Base-by-base conservation (phyloP, 1,284 basidiomycete species). In the Leccinum subrobustum region DNA sequence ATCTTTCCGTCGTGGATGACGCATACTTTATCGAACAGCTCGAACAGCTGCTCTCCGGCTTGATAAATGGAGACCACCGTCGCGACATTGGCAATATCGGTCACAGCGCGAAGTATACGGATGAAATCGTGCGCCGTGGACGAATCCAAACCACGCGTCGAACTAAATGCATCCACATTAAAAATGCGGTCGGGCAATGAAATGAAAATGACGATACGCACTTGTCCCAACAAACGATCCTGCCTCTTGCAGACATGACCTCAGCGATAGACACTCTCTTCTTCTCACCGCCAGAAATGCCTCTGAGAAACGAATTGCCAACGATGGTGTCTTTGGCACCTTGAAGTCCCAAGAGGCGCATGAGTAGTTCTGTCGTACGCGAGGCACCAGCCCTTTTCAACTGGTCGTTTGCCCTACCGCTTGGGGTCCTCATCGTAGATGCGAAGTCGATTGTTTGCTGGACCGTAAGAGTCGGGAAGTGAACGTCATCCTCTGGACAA, bases 251-350 rank as follows among this genome's bases (percentile, higher is more conserved):
- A 0, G 78, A 75, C 64, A 85, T 69, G 44, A 76, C 76, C 66
- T 86, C 82, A 5, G 80, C 79, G 66, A 84, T 84, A 3, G 84
- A 87, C 4, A 90, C 88, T 55, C 89, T 81, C 70, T 86, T 88
- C 67, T 83, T 84, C 74, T 92, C 88, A 11, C 93, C 93, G 29
- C 92, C 93, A 50, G 86, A 88, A 1, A 94, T 85, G 57, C 92
- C 92, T 12, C 91, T 79, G 2, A 92, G 80, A 11, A 82, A 80
- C 3, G 85, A 86, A 73, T 93, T 83, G 2, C 93, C 93, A 50
- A 95, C 87, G 4, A 79, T 77, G 0, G 84, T 87, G 52, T 82
- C 71, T 61, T 75, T 76, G 2, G 76, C 79, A 65, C 91, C 89
- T 20, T 78, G 77, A 56, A 95, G 78, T 9, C 91, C 89, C 65